Conservation (phyloP, 805 yeast species). For the Starmerella sp. region DNA sequence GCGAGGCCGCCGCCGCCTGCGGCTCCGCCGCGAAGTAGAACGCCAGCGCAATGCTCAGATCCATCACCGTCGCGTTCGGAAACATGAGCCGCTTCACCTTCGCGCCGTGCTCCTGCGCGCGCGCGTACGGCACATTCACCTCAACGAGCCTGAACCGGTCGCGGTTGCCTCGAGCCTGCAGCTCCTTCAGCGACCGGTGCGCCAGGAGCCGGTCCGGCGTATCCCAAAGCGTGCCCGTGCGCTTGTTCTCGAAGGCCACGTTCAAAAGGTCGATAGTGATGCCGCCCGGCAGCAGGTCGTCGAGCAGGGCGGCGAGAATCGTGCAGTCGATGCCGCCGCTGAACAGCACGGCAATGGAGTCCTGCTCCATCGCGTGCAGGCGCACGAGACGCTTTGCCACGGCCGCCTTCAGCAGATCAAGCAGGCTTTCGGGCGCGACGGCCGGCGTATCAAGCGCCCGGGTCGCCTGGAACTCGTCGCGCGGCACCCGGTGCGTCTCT, state of each 20-base stretch:
- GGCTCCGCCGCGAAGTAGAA: slow-evolving; percentile 66
- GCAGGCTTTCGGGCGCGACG: not conserved
- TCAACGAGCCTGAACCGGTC: slow-evolving; percentile 42
- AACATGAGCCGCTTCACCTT: slow-evolving; percentile 56
- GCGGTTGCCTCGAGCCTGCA: slow-evolving; percentile 35
- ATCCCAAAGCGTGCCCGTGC: slow-evolving; percentile 46
- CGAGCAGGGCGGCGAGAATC: slow-evolving; percentile 43
- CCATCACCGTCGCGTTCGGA: slow-evolving; percentile 90
- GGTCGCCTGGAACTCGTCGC: not conserved
- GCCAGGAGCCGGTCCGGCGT: slow-evolving; percentile 84
- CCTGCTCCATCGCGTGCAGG: slow-evolving; percentile 7
- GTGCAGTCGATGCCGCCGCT: slow-evolving; percentile 97
- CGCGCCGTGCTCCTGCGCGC: slow-evolving; percentile 42
- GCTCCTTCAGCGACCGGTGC: slow-evolving; percentile 43
- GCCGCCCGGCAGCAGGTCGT: slow-evolving; percentile 22
- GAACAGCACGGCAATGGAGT: slow-evolving; percentile 51
- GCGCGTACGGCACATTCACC: slow-evolving; percentile 60
- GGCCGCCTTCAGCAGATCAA: slow-evolving; percentile 9
- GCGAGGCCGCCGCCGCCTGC: slow-evolving; percentile 25
- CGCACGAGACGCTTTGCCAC: slow-evolving; percentile 14
- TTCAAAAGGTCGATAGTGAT: slow-evolving; percentile 60
- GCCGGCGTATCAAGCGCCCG: not conserved
- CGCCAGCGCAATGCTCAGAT: slow-evolving; percentile 86
- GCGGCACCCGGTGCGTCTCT: not conserved
- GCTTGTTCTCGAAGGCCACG: slow-evolving; percentile 84